Percentiles rank a stretch among this genome's conserved stretches.
These are phyloP conservation scores for Platismatia glauca DNA, from an alignment of 495 filamentous ascomycete genomes.

Conservation along the genomic window DNA sequence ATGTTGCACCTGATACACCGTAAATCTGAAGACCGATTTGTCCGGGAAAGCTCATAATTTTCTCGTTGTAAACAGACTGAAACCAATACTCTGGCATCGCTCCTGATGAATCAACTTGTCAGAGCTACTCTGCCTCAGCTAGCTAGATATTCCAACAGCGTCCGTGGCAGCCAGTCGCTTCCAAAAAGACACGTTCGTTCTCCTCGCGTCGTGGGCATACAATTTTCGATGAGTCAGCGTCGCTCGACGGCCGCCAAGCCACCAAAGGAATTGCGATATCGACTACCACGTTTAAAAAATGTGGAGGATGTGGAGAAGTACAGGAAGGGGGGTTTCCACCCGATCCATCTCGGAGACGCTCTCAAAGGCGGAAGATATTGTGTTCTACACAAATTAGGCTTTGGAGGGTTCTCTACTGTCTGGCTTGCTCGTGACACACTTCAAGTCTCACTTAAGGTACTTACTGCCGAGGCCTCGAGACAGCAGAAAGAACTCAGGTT, in stretches of 20 bases:
- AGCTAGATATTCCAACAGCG: slow-evolving; percentile 1
- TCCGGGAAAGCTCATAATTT: no score
- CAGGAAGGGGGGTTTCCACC: slow-evolving; percentile 38
- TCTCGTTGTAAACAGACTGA: no score
- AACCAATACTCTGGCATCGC: no score
- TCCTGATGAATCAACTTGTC: no score
- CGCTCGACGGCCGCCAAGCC: not conserved
- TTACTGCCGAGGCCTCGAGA: slow-evolving; percentile 3
- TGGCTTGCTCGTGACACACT: slow-evolving; percentile 44
- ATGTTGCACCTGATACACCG: no score
- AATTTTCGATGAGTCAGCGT: not conserved
- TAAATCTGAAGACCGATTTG: no score
- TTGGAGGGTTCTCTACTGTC: slow-evolving; percentile 42
- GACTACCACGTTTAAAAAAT: slow-evolving; percentile 3
- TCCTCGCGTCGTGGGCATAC: not conserved
- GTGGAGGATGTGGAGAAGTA: slow-evolving; percentile 31
- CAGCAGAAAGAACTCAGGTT: not conserved
- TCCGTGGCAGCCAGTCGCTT: not conserved
- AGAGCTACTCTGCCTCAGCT: not conserved
- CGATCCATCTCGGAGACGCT: slow-evolving; percentile 38
- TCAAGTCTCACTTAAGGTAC: slow-evolving; percentile 9
- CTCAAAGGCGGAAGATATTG: slow-evolving; percentile 32
- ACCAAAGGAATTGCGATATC: slow-evolving; percentile 1
- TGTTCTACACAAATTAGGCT: slow-evolving; percentile 46
- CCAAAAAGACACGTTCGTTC: not conserved